A percentile compares a stretch with the other conserved stretches of the same genome.
Evolutionary conservation across 1,284 basidiomycete species (phyloP).

Genomic region (Ceratobasidium sp.): DNA sequence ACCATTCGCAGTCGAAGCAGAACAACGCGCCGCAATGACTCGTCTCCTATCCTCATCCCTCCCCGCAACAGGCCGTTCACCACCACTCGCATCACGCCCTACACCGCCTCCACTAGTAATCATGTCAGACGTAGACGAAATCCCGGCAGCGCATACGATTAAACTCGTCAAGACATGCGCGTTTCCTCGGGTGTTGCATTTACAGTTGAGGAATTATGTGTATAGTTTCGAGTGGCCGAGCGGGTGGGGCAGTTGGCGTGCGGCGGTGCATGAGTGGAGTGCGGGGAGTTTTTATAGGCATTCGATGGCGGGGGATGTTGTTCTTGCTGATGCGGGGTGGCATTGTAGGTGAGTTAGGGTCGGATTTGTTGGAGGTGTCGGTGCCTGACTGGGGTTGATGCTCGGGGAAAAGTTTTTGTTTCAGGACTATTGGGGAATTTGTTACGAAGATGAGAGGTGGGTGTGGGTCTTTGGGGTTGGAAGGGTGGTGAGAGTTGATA

Average conservation of each 20-base stretch:
- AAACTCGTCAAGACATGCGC: slow-evolving; percentile 71
- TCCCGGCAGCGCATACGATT: slow-evolving; percentile 71
- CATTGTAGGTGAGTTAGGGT: slow-evolving; percentile 60
- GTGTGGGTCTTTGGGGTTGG: too few relatives aligned
- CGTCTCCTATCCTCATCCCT: slow-evolving; percentile 58
- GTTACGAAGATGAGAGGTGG: slow-evolving; percentile 69
- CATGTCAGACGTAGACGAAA: slow-evolving; percentile 80
- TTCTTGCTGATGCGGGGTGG: slow-evolving; percentile 73
- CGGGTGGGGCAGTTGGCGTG: slow-evolving; percentile 69
- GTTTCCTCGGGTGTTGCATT: slow-evolving; percentile 70
- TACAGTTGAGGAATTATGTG: slow-evolving; percentile 74
- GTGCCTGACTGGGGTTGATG: slow-evolving; percentile 55
- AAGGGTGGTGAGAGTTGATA: background rate
- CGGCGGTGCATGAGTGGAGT: slow-evolving; percentile 67
- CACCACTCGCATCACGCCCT: slow-evolving; percentile 55
- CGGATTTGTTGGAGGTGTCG: background rate
- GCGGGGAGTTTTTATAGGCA: slow-evolving; percentile 66
- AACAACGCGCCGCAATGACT: slow-evolving; percentile 63
- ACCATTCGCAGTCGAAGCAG: slow-evolving; percentile 61
- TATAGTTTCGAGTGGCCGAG: slow-evolving; percentile 77
- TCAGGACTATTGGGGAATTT: slow-evolving; percentile 72
- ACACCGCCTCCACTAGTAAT: slow-evolving; percentile 65
- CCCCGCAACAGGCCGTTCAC: background rate
- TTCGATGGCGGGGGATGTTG: slow-evolving; percentile 66
- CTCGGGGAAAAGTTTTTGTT: slow-evolving; percentile 73